Base-by-base conservation (phyloP, 305 asterid species). In the Fraxinus sp. region DNA sequence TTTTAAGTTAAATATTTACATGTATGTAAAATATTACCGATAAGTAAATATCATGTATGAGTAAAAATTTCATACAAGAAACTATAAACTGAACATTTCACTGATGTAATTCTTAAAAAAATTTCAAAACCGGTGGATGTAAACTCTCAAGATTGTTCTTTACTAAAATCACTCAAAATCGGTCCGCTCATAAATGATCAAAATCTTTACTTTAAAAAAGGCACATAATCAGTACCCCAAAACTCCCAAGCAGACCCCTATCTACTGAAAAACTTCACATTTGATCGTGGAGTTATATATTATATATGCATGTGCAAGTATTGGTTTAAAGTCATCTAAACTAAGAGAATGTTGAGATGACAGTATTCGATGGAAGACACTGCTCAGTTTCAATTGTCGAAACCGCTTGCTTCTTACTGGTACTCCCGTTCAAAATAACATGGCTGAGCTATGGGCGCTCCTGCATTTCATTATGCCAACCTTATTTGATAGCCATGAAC, bases 391-490 rank as follows among this genome's bases (percentile, higher is more conserved):
- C 88, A 96, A 96, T 85, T 96, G 98, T 82, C 95, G 98, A 77
- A 93, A 94, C 86, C 99, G 99, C 83, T 89, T 96, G 91, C 99
- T 96, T 88, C 86, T 96, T 83, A 96, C 99, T 74, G 99, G 99
- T 77, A 96, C 98, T 79, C 99, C 99, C 36, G 86, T 96, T 81
- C 99, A 96, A 88, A 96, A 96, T 83, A 94, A 96, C 92, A 94
- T 96, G 98, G 98, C 98, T 82, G 99, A 96, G 80, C 89, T 96
- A 44, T 96, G 99, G 99, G 90, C 98, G 0, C 98, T 96, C 74
- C 92, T 96, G 22, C 99, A 96, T 93, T 96, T 96, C 88, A 93
- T 96, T 78, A 96, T 96, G 99, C 99, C 99, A 35, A 94, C 98
- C 39, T 88, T 96, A 78, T 96, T 96, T 85, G 98, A 96, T 81